Percentiles rank a stretch among this genome's conserved stretches.
phyloP scores from a whole-genome alignment of 2,329 filamentous ascomycete species.

The Ophiostoma ips region DNA sequence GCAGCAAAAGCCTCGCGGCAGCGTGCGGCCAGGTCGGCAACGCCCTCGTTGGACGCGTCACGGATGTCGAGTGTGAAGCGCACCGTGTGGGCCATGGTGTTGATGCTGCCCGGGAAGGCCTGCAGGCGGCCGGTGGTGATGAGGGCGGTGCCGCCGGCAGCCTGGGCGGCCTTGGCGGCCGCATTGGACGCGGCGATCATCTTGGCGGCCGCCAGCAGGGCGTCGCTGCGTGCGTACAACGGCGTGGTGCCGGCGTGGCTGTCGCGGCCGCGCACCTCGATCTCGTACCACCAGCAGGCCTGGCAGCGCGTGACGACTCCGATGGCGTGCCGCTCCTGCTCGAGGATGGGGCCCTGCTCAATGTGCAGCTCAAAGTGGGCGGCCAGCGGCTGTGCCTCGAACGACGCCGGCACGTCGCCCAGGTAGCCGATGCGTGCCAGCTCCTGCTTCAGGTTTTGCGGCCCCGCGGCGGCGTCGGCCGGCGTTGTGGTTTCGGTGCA shows the following conservation, averaged over 20 bases:
- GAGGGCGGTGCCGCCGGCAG: conserved; percentile 13
- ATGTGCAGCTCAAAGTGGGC: conserved; percentile 79
- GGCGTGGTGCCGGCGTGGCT: conserved; percentile 65
- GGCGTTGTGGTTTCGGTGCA: conserved; percentile 40
- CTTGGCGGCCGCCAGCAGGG: conserved; percentile 20
- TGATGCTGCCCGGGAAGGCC: conserved; percentile 40
- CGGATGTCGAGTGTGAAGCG: conserved; percentile 57
- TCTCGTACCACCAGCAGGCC: conserved; percentile 59
- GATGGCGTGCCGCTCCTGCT: conserved; percentile 47
- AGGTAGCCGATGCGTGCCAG: conserved; percentile 60
- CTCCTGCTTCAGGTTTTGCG: conserved; percentile 50
- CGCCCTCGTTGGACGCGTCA: conserved; percentile 34
- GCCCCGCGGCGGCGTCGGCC: conserved; percentile 27
- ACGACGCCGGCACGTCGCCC: conserved; percentile 41
- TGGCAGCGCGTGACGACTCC: conserved; percentile 61
- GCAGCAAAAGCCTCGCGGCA: conserved; percentile 33
- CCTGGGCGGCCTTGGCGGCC: conserved; percentile 13
- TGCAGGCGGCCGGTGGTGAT: conserved; percentile 19
- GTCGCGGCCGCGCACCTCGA: conserved; percentile 52
- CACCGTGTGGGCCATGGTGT: conserved; percentile 57
- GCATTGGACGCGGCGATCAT: conserved; percentile 21
- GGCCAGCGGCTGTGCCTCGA: conserved; percentile 48
- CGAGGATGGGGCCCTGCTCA: conserved; percentile 67
- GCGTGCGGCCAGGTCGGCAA: conserved; percentile 21
- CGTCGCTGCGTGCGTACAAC: conserved; percentile 18